Evolutionary conservation across 495 filamentous ascomycete genomes (phyloP).

Genomic region (Parathielavia hyrcaniae): DNA sequence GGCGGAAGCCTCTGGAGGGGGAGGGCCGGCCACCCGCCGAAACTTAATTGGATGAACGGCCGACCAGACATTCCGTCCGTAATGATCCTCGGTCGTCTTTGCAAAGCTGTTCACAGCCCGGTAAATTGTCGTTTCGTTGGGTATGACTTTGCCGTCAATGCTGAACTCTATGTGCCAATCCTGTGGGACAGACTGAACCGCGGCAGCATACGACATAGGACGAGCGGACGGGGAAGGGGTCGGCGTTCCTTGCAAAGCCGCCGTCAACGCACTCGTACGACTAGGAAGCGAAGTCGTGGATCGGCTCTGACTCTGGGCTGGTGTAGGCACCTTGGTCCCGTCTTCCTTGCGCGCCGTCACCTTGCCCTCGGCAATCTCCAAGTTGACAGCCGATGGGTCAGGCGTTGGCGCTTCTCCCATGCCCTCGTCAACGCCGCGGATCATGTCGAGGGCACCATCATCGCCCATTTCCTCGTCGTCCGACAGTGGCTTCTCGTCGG

Average conservation of each 20-base stretch:
- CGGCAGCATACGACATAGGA: slow-evolving; percentile 72
- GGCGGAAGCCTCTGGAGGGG: slow-evolving; percentile 68
- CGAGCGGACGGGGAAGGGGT: slow-evolving; percentile 46
- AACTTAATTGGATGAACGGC: slow-evolving; percentile 88
- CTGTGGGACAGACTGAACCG: slow-evolving; percentile 69
- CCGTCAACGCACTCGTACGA: slow-evolving; percentile 44
- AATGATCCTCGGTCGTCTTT: slow-evolving; percentile 57
- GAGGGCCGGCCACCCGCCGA: slow-evolving; percentile 78
- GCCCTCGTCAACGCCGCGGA: slow-evolving; percentile 86
- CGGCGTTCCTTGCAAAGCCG: slow-evolving; percentile 46
- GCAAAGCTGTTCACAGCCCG: slow-evolving; percentile 79
- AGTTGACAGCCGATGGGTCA: slow-evolving; percentile 83
- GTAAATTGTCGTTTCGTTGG: slow-evolving; percentile 93
- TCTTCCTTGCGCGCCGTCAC: slow-evolving; percentile 97
- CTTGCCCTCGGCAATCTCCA: slow-evolving; percentile 87
- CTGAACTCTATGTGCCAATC: slow-evolving; percentile 99
- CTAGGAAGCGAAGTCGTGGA: slow-evolving; percentile 30
- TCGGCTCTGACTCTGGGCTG: slow-evolving; percentile 53
- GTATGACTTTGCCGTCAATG: slow-evolving; percentile 72
- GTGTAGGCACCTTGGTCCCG: slow-evolving; percentile 82
- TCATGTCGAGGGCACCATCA: slow-evolving; percentile 68
- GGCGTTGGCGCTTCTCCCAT: slow-evolving; percentile 63
- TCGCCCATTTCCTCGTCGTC: slow-evolving; percentile 72
- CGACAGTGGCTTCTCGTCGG: slow-evolving; percentile 77
- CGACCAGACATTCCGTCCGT: slow-evolving; percentile 76